Evolutionary conservation across 345 rosid genomes (phyloP), one percentile per base, ranked within the genome.

Genomic region (Salix koriyanagi): DNA sequence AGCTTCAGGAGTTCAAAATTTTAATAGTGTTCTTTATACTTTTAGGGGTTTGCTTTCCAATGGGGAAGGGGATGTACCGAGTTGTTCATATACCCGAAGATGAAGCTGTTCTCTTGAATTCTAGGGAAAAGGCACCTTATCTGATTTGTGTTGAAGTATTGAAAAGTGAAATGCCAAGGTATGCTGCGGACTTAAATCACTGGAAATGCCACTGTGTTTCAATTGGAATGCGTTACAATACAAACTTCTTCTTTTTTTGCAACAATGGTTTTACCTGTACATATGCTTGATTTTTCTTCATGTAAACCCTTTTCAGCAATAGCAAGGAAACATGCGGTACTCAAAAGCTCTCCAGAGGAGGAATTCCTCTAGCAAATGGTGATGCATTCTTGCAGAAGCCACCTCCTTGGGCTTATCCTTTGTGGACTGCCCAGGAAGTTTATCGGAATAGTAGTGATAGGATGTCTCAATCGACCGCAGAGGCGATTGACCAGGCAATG

Each of bases 321-420:
- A 83, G 83, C 16, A 96, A 84, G 92, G 99, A 89, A 73, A 48
- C 89, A 75, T 80, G 89, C 67, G 88, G 89, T 82, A 75, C 88
- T 79, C 97, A 96, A 75, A 96, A 96, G 86, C 91, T 93, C 78
- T 96, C 97, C 66, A 91, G 86, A 83, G 98, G 97, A 76, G 99
- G 99, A 25, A 96, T 96, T 83, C 99, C 99, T 75, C 88, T 96
- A 52, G 99, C 99, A 73, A 92, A 94, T 81, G 95, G 99, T 77
- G 98, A 96, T 86, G 99, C 93, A 77, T 86, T 96, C 83, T 78
- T 94, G 86, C 98, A 83, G 39, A 92, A 91, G 88, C 99, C 99
- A 48, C 99, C 99, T 82, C 96, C 99, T 58, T 96, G 98, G 99
- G 99, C 99, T 75, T 96, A 90, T 90, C 99, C 99, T 77, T 86